Evolutionary conservation across 805 yeast species (phyloP).

Genomic region (Candida fluviatilis): DNA sequence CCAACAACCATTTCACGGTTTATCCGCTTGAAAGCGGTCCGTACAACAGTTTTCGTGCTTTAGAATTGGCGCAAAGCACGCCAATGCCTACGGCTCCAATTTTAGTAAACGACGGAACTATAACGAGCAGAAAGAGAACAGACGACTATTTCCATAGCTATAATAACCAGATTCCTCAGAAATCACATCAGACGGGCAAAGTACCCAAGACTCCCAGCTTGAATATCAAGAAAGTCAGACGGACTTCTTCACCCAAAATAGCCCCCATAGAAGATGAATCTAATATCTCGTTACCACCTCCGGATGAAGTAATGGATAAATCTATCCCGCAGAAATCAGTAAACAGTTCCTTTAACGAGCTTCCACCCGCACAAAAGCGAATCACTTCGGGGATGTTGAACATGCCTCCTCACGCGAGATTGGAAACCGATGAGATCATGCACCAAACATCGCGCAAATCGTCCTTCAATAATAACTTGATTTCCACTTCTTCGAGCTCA

Average conservation of each 20-base stretch:
- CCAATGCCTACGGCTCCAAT: conserved; percentile 24
- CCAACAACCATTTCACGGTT: conserved; percentile 18
- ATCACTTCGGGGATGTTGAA: conserved; percentile 42
- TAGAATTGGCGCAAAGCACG: conserved; percentile 14
- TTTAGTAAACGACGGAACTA: conserved; percentile 8
- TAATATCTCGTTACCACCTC: conserved; percentile 34
- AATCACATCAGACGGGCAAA: conserved; percentile 6
- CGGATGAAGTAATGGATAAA: conserved; percentile 15
- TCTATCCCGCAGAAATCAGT: conserved; percentile 28
- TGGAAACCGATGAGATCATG: conserved; percentile 17
- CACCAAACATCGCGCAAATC: background rate
- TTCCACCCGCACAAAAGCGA: conserved; percentile 15
- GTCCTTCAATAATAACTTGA: background rate
- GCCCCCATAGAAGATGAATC: conserved; percentile 12
- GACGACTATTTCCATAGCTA: conserved; percentile 20
- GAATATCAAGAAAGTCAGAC: background rate
- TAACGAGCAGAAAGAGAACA: conserved; percentile 15
- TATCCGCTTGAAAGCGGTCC: conserved; percentile 1
- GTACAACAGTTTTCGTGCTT: conserved; percentile 4
- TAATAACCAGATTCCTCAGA: conserved; percentile 20
- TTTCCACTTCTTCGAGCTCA: background rate
- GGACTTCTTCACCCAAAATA: background rate
- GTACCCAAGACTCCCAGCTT: conserved; percentile 1
- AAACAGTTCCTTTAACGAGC: background rate
- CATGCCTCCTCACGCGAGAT: conserved; percentile 27